These are phyloP conservation scores for Aspergillus arachidicola DNA, from an alignment of 2,329 filamentous ascomycete genomes.

Conservation along the genomic window DNA sequence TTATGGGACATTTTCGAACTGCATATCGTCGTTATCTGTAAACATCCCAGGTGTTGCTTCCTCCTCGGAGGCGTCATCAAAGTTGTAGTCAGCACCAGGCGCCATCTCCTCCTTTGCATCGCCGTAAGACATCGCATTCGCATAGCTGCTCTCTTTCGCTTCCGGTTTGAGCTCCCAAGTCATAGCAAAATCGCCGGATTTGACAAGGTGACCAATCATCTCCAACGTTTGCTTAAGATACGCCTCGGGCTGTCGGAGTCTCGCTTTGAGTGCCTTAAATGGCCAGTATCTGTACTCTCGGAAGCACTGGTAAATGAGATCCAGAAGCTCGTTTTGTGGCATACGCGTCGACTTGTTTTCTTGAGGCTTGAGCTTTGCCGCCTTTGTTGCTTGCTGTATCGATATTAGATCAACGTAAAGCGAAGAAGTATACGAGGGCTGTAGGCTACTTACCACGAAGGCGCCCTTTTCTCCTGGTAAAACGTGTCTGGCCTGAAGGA, in stretches of 20 bases:
- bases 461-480: conserved; percentile 46
- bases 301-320: conserved; percentile 83
- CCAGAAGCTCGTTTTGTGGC: conserved; percentile 82
- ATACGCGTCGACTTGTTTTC: conserved; percentile 89
- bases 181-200: conserved; percentile 81
- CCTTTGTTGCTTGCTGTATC: conserved; percentile 52
- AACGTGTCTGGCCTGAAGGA: conserved; percentile 62
- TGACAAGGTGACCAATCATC: conserved; percentile 78
- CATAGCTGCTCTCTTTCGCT: conserved; percentile 59
- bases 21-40: conserved; percentile 66
- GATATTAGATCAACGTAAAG: conserved; percentile 22
- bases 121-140: conserved; percentile 41
- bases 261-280: conserved; percentile 79
- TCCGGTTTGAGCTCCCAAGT: conserved; percentile 80
- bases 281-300: conserved; percentile 87
- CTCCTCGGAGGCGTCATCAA: conserved; percentile 55
- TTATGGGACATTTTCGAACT: conserved; percentile 76
- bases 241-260: conserved; percentile 84
- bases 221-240: conserved; percentile 85
- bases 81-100: conserved; percentile 49
- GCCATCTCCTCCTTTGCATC: conserved; percentile 56
- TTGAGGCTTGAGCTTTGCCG: conserved; percentile 57
- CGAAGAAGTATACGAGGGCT: background rate
- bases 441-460: conserved; percentile 43
- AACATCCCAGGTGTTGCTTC: conserved; percentile 53